These are phyloP conservation scores for Ustilago lituana DNA, from an alignment of 1,284 basidiomycete species.

Conservation along the genomic window DNA sequence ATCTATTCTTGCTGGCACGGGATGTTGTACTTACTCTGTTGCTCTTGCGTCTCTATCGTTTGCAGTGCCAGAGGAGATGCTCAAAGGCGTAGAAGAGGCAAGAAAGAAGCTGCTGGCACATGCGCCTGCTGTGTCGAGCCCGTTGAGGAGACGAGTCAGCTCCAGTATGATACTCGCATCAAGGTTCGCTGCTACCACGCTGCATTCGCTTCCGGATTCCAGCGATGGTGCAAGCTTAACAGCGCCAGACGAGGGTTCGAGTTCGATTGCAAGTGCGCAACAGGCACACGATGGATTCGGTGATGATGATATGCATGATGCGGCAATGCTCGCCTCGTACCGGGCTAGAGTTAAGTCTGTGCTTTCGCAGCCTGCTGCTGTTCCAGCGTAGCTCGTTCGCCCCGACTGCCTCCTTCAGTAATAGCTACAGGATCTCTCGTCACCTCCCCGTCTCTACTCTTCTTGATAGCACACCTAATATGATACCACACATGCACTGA, in stretches of 20 bases:
- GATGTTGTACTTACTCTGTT: not conserved
- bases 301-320: not conserved
- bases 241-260: not conserved
- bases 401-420: too few relatives aligned
- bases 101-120: conserved; percentile 27
- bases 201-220: not conserved
- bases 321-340: conserved; percentile 6
- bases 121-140: conserved; percentile 44
- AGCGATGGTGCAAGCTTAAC: too few relatives aligned
- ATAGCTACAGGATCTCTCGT: too few relatives aligned
- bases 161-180: conserved; percentile 14
- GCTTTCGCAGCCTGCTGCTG: conserved; percentile 3
- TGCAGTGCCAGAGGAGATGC: conserved; percentile 24
- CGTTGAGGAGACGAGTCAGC: conserved; percentile 25
- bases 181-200: conserved; percentile 14
- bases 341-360: conserved; percentile 10
- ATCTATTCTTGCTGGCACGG: not conserved
- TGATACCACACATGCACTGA: too few relatives aligned
- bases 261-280: not conserved
- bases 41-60: not conserved
- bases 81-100: conserved; percentile 22
- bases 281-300: too few relatives aligned
- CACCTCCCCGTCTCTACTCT: too few relatives aligned
- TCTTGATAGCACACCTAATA: too few relatives aligned
- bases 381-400: conserved; percentile 5